Base-by-base conservation (phyloP, 148 eudicot genomes). In the Rhododendron ferrugineum region DNA sequence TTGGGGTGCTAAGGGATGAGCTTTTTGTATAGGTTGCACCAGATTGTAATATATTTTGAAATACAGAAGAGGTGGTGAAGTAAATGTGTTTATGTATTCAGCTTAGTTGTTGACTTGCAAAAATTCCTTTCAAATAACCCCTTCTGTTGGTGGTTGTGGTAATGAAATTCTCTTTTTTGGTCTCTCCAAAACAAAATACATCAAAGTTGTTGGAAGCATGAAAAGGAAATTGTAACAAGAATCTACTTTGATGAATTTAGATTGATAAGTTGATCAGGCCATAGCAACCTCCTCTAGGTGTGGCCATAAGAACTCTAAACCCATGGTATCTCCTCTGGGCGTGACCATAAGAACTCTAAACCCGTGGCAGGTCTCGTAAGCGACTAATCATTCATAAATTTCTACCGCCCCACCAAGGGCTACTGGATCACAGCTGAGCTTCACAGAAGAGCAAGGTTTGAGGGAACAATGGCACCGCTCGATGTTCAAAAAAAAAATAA, bases 11-110 rank as follows among this genome's bases (percentile, higher is more conserved):
- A 66, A 83, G 87, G 87, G 85, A 36, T 73, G 85, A 44, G 5
- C 36, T 84, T 88, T 89, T 92, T 93, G 92, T 91, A 92, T 92
- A 92, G 92, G 86, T 85, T 89, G 90, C 88, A 80, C 46, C 87
- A 84, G 88, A 49, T 84, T 90, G 89, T 90, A 87, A 73, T 46
- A 83, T 87, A 87, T 87, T 74, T 62, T n/a, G 23, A 82, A 68
- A 56, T 88, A 79, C 87, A 82, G 80, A 54, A 83, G 86, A 68
- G 85, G 80, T 88, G 85, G 30, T 11, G 15, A 85, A 26, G 70
- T 37, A 75, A 75, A 0, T n/a, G 70, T 18, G 84, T 52, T 83
- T 79, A 68, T 82, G 78, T 40, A 66, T 36, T 82, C 76, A 75
- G 46, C 81, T 79, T 78, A 22, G 50, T 70, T 47, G 47, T 81